Evolutionary conservation across 495 filamentous ascomycete genomes (phyloP).

Genomic region (Aspergillus campestris): DNA sequence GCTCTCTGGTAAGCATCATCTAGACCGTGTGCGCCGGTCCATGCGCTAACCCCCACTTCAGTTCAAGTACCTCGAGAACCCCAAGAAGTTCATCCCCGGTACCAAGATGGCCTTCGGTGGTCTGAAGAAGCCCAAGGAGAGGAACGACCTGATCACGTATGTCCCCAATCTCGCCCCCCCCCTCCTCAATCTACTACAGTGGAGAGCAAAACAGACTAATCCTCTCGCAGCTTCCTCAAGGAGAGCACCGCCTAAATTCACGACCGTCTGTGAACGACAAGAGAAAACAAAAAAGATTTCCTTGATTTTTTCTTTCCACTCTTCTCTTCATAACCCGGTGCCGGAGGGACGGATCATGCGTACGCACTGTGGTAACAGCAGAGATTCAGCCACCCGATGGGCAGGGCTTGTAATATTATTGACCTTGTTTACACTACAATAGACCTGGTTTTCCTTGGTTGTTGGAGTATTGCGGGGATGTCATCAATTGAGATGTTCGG

Average conservation of each 20-base stretch:
- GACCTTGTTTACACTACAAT: conserved; percentile 12
- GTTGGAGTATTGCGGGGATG: conserved; percentile 14
- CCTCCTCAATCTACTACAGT: not conserved
- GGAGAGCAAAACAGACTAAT: conserved; percentile 2
- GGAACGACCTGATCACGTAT: conserved; percentile 98
- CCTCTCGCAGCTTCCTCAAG: conserved; percentile 52
- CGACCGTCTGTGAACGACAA: too few relatives aligned
- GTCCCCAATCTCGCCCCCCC: conserved; percentile 26
- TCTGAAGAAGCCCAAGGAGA: conserved; percentile 99
- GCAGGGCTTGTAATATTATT: conserved; percentile 38
- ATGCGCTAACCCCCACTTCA: conserved; percentile 23
- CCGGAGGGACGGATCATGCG: not conserved
- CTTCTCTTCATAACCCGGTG: conserved; percentile 4
- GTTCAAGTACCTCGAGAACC: conserved; percentile 88
- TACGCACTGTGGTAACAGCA: conserved; percentile 9
- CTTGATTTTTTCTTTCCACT: conserved; percentile 4
- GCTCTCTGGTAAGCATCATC: conserved; percentile 61
- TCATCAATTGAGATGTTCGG: conserved; percentile 16
- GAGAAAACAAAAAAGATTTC: too few relatives aligned
- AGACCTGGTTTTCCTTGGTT: conserved; percentile 17
- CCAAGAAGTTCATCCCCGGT: conserved; percentile 94
- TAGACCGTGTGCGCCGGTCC: not conserved
- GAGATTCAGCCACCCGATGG: conserved; percentile 18
- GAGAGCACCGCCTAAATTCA: conserved; percentile 49
- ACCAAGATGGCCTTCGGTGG: conserved; percentile 99